phyloP scores from a whole-genome alignment of 2,329 filamentous ascomycete genomes.

The Curvularia verruculosa region DNA sequence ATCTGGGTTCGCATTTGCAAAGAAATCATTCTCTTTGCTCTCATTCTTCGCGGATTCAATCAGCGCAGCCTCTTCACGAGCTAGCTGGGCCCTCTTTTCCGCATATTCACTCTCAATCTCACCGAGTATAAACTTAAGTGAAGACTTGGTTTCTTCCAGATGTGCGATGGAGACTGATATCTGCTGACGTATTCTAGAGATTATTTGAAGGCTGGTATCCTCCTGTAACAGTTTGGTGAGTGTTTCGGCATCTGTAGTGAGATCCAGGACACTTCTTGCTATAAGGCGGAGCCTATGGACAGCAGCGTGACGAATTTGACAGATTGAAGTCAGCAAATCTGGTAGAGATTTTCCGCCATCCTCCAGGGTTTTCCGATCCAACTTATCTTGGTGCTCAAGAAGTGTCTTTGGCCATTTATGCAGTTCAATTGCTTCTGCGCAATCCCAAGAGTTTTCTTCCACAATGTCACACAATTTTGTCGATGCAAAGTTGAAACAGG shows the following conservation, averaged over 20 bases:
- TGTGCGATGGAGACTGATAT: background rate
- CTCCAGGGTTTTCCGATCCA: background rate
- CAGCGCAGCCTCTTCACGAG: background rate
- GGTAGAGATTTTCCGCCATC: background rate
- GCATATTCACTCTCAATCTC: slow-evolving; percentile 1
- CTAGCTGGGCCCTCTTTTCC: background rate
- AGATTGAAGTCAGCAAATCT: background rate
- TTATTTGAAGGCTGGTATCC: background rate
- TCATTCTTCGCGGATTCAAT: background rate
- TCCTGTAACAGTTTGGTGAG: background rate
- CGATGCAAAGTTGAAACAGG: background rate
- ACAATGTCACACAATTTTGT: background rate
- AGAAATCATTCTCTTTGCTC: background rate
- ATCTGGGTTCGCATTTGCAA: background rate
- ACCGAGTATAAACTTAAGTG: background rate
- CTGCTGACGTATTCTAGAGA: background rate
- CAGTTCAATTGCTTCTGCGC: slow-evolving; percentile 5
- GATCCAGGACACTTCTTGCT: background rate
- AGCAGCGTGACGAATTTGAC: slow-evolving; percentile 1
- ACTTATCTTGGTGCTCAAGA: background rate
- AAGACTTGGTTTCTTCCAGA: background rate
- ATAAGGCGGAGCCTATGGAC: slow-evolving; percentile 8
- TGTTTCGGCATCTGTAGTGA: background rate
- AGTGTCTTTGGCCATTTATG: slow-evolving; percentile 1
- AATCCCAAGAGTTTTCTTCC: slow-evolving; percentile 2